phyloP scores from a whole-genome alignment of 257 asterid genomes.

The Solanum piurae region DNA sequence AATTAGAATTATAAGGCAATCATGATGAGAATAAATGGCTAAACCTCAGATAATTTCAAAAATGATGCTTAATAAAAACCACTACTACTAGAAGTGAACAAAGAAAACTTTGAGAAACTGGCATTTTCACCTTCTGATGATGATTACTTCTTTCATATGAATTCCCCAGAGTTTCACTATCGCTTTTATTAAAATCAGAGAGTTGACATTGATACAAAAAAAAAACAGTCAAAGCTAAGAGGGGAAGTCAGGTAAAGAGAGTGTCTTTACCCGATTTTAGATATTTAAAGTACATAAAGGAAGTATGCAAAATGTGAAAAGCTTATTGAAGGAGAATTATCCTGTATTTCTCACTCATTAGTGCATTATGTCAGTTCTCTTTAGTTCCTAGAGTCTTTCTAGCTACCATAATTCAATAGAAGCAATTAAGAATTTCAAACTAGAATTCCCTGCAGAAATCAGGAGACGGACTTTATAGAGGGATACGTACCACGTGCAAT shows the following conservation, averaged over 20 bases:
- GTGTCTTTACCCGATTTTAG: background rate
- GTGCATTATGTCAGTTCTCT: background rate
- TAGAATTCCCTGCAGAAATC: background rate
- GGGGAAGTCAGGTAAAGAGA: background rate
- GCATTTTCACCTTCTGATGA: background rate
- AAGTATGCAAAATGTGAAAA: background rate
- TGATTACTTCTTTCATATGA: background rate
- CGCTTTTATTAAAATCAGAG: background rate
- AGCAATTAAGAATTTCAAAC: background rate
- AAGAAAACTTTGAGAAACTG: background rate
- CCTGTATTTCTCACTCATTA: background rate
- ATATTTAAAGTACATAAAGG: background rate
- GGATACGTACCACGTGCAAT: conserved; percentile 76
- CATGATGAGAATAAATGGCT: background rate
- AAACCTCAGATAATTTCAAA: background rate
- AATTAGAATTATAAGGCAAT: background rate
- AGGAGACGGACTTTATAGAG: background rate
- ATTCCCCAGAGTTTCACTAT: background rate
- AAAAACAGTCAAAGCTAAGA: background rate
- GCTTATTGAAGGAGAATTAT: background rate
- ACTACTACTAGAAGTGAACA: background rate
- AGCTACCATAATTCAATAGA: background rate
- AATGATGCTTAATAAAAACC: background rate
- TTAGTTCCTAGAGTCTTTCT: background rate
- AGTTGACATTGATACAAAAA: background rate